These are phyloP conservation scores for Phylloboletellus chloephorus DNA, from an alignment of 1,284 basidiomycete species.

Conservation along the genomic window DNA sequence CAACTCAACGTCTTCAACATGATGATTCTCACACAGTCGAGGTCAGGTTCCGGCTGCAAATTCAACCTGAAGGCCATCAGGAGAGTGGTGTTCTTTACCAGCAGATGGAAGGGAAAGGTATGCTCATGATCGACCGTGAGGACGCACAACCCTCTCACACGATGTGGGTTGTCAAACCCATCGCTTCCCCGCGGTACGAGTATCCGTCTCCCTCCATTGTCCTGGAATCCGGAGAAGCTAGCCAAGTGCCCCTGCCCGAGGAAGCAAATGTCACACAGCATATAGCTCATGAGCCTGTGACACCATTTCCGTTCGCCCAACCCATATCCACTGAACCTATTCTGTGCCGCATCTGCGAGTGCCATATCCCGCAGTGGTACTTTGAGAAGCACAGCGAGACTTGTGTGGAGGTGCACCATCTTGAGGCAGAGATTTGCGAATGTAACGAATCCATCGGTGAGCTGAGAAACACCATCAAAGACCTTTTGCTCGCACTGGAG, in stretches of 20 bases:
- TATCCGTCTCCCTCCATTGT: slow-evolving; percentile 53
- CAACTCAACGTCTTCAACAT: slow-evolving; percentile 78
- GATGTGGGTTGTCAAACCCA: slow-evolving; percentile 98
- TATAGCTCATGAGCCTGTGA: slow-evolving; percentile 42
- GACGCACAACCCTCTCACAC: slow-evolving; percentile 87
- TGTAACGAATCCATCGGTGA: slow-evolving; percentile 92
- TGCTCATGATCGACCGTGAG: slow-evolving; percentile 94
- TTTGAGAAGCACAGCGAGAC: slow-evolving; percentile 99
- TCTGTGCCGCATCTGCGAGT: slow-evolving; percentile 97
- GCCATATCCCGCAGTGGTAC: slow-evolving; percentile 96
- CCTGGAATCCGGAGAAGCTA: slow-evolving; percentile 52
- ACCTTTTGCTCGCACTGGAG: slow-evolving; percentile 62
- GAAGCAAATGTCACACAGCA: slow-evolving; percentile 24
- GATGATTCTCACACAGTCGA: slow-evolving; percentile 96
- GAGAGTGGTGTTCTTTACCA: slow-evolving; percentile 66
- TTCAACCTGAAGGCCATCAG: slow-evolving; percentile 56
- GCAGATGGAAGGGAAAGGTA: slow-evolving; percentile 95
- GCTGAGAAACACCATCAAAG: slow-evolving; percentile 76
- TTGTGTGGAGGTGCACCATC: slow-evolving; percentile 92
- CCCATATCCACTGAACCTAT: slow-evolving; percentile 83
- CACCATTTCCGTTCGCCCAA: slow-evolving; percentile 67
- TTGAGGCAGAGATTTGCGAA: slow-evolving; percentile 92
- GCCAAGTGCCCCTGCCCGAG: slow-evolving; percentile 40
- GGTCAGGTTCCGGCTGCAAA: slow-evolving; percentile 81
- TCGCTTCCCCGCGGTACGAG: slow-evolving; percentile 63